Conservation (phyloP, 2,329 filamentous ascomycete species). For the Phialophora tarda region DNA sequence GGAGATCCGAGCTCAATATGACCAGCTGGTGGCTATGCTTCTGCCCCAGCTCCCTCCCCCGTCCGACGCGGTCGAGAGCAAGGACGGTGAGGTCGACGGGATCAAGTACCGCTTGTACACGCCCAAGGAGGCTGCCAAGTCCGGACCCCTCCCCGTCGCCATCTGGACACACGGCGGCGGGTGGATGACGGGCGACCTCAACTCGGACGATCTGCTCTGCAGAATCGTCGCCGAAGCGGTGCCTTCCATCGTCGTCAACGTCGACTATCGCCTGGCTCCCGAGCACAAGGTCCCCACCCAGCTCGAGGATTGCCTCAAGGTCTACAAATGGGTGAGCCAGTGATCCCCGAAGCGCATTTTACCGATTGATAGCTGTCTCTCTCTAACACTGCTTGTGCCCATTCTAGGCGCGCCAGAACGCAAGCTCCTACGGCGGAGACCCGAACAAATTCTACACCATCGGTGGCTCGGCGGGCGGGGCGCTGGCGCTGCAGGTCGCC, state of each 20-base stretch:
- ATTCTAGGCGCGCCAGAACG: slow-evolving; percentile 34
- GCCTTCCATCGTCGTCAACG: slow-evolving; percentile 45
- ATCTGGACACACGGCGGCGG: slow-evolving; percentile 41
- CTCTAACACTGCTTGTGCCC: not conserved
- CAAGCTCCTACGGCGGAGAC: slow-evolving; percentile 34
- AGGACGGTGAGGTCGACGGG: slow-evolving; percentile 36
- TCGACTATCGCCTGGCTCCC: slow-evolving; percentile 45
- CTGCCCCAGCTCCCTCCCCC: slow-evolving; percentile 32
- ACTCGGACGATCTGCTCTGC: slow-evolving; percentile 47
- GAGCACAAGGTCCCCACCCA: slow-evolving; percentile 37
- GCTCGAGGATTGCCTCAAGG: slow-evolving; percentile 35
- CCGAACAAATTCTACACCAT: slow-evolving; percentile 44
- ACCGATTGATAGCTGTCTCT: not conserved
- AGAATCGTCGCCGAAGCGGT: slow-evolving; percentile 42
- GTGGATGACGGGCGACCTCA: slow-evolving; percentile 45
- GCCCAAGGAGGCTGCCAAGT: slow-evolving; percentile 34
- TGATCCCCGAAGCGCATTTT: no score
- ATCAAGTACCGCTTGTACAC: slow-evolving; percentile 37
- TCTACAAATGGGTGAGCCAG: slow-evolving; percentile 36
- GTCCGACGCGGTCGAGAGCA: slow-evolving; percentile 36
- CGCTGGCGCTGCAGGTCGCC: slow-evolving; percentile 47
- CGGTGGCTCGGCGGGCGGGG: slow-evolving; percentile 49
- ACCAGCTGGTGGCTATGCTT: slow-evolving; percentile 31
- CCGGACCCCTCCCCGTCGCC: slow-evolving; percentile 35
- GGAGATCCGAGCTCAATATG: slow-evolving; percentile 32